A percentile compares a stretch with the other conserved stretches of the same genome.
Conservation (phyloP, 441 rosid species). For the Theobroma grandiflorum region DNA sequence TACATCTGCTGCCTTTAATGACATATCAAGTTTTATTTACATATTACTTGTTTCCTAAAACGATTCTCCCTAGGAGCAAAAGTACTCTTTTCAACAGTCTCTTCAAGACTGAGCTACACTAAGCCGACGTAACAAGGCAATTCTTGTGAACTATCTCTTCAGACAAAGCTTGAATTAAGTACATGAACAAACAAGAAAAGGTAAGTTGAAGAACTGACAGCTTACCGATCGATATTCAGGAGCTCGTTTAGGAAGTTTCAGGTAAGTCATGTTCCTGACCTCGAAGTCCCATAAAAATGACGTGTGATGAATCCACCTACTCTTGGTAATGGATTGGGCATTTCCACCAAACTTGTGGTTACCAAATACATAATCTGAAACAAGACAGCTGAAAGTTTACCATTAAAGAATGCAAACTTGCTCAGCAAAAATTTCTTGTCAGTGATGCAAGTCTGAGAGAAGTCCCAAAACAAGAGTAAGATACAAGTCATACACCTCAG, state of each 20-base stretch:
- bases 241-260: slow-evolving; percentile 44
- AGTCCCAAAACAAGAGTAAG: neutral
- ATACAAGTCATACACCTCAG: neutral
- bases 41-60: neutral
- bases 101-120: slow-evolving; percentile 7
- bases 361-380: slow-evolving; percentile 79
- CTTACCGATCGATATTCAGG: slow-evolving; percentile 34
- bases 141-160: neutral
- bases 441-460: neutral
- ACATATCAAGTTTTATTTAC: neutral
- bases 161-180: neutral
- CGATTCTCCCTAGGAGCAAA: neutral
- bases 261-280: slow-evolving; percentile 73
- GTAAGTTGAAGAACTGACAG: neutral
- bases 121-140: neutral
- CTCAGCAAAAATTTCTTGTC: neutral
- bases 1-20: neutral
- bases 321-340: slow-evolving; percentile 82
- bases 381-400: slow-evolving; percentile 17
- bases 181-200: neutral
- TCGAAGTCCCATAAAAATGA: slow-evolving; percentile 85
- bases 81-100: neutral
- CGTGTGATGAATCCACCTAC: slow-evolving; percentile 88
- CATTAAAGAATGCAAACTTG: neutral
- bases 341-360: slow-evolving; percentile 85